These are phyloP conservation scores for Magnusiomyces paraingens DNA, from an alignment of 1,139 yeast genomes.

Conservation along the genomic window DNA sequence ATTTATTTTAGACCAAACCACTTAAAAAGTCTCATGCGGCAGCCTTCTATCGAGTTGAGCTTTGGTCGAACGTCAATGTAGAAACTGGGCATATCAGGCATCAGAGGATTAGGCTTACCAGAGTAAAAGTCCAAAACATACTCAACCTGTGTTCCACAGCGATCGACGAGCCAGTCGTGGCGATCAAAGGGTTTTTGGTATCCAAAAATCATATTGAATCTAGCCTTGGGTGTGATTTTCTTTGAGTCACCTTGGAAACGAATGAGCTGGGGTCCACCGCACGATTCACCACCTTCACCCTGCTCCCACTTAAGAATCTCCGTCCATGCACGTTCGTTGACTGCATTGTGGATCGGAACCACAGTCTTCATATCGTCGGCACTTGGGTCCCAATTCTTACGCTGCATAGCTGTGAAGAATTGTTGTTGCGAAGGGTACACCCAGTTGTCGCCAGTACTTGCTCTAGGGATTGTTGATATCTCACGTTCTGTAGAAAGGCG, in stretches of 20 bases:
- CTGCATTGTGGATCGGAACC: constrained; percentile 91
- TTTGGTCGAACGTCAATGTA: constrained; percentile 90
- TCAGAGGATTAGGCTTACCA: constrained; percentile 47
- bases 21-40: constrained; percentile 55
- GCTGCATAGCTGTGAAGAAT: constrained; percentile 87
- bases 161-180: constrained; percentile 89
- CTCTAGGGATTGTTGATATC: constrained; percentile 78
- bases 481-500: constrained; percentile 50
- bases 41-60: constrained; percentile 71
- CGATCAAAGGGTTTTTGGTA: constrained; percentile 83
- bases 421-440: constrained; percentile 93
- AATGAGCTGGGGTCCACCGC: constrained; percentile 83
- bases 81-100: constrained; percentile 51
- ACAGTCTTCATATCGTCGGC: constrained; percentile 81
- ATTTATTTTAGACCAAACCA: constrained; percentile 46
- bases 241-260: constrained; percentile 85
- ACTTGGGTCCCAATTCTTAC: constrained; percentile 82
- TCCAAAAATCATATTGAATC: constrained; percentile 58
- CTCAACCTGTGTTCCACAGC: constrained; percentile 79
- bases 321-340: constrained; percentile 88
- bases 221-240: constrained; percentile 83
- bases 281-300: constrained; percentile 49
- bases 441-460: constrained; percentile 64
- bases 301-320: constrained; percentile 82
- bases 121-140: constrained; percentile 91